Evolutionary conservation across 1,139 yeast genomes (phyloP), one percentile per base, ranked within the genome.

Genomic region (Geotrichum fermentans): DNA sequence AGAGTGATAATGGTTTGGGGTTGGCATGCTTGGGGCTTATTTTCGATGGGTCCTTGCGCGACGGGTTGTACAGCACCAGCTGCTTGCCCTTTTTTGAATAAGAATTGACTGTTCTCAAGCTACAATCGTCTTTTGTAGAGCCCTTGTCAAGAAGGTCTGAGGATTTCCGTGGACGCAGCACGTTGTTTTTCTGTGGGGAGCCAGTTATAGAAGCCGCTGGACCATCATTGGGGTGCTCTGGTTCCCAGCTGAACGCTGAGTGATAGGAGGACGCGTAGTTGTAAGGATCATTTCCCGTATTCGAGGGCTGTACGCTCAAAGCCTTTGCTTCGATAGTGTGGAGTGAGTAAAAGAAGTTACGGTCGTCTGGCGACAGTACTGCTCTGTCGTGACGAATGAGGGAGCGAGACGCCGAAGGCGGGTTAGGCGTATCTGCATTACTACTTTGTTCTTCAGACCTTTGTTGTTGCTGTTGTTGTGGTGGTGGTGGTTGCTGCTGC

Each of bases 341-440:
- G 58, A 80, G 85, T 16, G 83, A 74, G 63, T 84, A 84, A 63
- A 82, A 86, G 64, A 71, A 82, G 48, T 80, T 75, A 1, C 90
- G 87, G 59, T 82, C 81, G 49, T 73, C 71, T 13, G 77, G 79
- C 55, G 73, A 71, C 51, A 82, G 67, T 48, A 83, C 69, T 40
- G 80, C 77, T 55, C 94, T 71, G 61, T 84, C 92, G 4, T 84
- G 88, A 55, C 83, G 73, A 39, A 83, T 83, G 52, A 84, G 71
- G 1, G 89, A 43, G 17, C 35, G 22, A 10, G 43, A 29, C 8
- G 24, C 32, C 32, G 34, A 26, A 2, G 34, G 22, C 7, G 21
- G 16, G 18, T 18, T 22, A 6, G 28, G 30, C 14, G 26, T 8
- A 10, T n/a, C 30, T 4, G 17, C 14, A 32, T n/a, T n/a, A n/a